Conservation (phyloP, 441 rosid species). For the Heliophila coronopifolia region DNA sequence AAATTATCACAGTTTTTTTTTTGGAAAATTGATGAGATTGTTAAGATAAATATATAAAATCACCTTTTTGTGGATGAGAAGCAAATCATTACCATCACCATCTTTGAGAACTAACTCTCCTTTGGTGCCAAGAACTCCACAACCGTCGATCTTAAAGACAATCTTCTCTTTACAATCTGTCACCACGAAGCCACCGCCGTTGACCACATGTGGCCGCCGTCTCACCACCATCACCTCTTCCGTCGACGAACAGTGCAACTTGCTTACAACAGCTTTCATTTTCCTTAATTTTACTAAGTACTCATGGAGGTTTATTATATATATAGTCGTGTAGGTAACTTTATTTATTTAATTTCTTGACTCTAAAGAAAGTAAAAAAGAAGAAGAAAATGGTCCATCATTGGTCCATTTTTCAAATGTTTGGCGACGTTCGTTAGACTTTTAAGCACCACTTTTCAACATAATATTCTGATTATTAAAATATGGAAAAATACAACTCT, state of each 20-base stretch:
- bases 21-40: background rate
- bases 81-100: conserved; percentile 46
- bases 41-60: background rate
- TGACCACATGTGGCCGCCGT: conserved; percentile 59
- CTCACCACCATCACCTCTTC: conserved; percentile 54
- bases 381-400: conserved; percentile 18
- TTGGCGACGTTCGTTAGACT: conserved; percentile 17
- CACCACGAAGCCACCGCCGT: conserved; percentile 82
- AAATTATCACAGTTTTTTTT: background rate
- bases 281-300: conserved; percentile 2
- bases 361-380: conserved; percentile 18
- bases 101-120: conserved; percentile 57
- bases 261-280: conserved; percentile 47
- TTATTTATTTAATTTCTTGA: conserved; percentile 15
- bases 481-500: no score
- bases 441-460: conserved; percentile 5
- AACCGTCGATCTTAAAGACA: conserved; percentile 71
- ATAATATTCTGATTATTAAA: background rate
- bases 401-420: conserved; percentile 23
- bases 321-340: conserved; percentile 8
- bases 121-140: conserved; percentile 60
- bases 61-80: conserved; percentile 75
- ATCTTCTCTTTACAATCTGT: conserved; percentile 51
- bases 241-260: conserved; percentile 47
- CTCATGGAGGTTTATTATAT: background rate